Base-by-base conservation (phyloP, 345 rosid genomes). In the Populus pruinosa region DNA sequence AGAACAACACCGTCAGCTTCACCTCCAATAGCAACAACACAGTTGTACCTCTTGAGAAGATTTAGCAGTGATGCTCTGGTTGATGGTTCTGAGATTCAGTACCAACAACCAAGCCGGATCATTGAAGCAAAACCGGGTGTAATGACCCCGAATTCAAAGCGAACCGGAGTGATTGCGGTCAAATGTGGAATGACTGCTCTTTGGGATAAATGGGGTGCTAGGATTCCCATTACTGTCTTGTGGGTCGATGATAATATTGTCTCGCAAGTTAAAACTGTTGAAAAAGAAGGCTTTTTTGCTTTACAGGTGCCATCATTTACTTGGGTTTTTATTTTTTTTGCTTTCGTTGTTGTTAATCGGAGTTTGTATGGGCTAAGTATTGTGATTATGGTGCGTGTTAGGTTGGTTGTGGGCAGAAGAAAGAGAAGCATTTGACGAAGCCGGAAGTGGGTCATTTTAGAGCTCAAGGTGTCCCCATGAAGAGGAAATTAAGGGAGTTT, bases 201-300 rank as follows among this genome's bases (percentile, higher is more conserved):
- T 44, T 93, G 98, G 99, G 93, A 96, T 79, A 96, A 96, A 87
- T 96, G 99, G 99, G 99, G 97, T 50, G 88, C 88, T 44, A 91
- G 94, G 88, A 81, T 96, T 79, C 99, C 98, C 17, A 65, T 88
- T 50, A 85, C 92, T 63, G 76, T 96, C 16, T 91, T 96, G 13
- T 93, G 94, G 94, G 93, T 91, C 10, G 98, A 96, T 76, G 95
- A 93, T 69, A 96, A 93, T 79, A 88, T 93, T 49, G 99, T 96
- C 72, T 85, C 97, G 77, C 99, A 96, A 90, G 94, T 93, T 77
- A 96, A 93, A 82, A 93, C 97, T 62, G 36, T 92, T 25, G 98
- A 93, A 76, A 96, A 91, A 77, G 98, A 93, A 90, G 98, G 98
- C 16, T 47, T 90, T 75, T 93, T 90, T 77, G 81, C 97, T 61